Conservation (phyloP, 164 flowering plant genomes). For the Amborella trichopoda region DNA sequence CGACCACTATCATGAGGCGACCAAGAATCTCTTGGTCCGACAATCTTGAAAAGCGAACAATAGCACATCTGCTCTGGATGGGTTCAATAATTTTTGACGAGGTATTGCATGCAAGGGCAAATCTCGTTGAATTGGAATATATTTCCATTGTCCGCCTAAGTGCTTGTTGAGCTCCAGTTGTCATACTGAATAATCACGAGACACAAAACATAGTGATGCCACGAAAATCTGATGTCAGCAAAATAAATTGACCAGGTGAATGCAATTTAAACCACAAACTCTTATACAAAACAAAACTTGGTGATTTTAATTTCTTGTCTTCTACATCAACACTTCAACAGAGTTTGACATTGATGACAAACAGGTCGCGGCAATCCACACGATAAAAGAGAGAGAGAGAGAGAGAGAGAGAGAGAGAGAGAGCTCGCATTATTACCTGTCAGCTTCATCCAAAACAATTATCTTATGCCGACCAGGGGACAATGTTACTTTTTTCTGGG, state of each 20-base stretch:
- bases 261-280: too few relatives aligned
- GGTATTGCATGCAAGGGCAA: conserved; percentile 95
- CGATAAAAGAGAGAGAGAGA: too few relatives aligned
- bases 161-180: conserved; percentile 98
- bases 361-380: too few relatives aligned
- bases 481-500: conserved; percentile 90
- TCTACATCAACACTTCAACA: too few relatives aligned
- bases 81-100: conserved; percentile 96
- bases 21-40: conserved; percentile 93
- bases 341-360: too few relatives aligned
- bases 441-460: conserved; percentile 91
- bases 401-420: too few relatives aligned
- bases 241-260: too few relatives aligned
- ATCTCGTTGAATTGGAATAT: conserved; percentile 89
- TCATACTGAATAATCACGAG: conserved; percentile 55
- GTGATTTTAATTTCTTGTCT: too few relatives aligned
- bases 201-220: conserved; percentile 4
- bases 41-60: conserved; percentile 84
- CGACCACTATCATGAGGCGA: conserved; percentile 80
- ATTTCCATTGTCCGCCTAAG: conserved; percentile 97
- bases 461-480: conserved; percentile 88
- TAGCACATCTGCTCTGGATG: conserved; percentile 97
- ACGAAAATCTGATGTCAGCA: too few relatives aligned
- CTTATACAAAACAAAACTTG: too few relatives aligned
- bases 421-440: too few relatives aligned